Percentiles rank a stretch among this genome's conserved stretches.
phyloP scores from a whole-genome alignment of 2,329 filamentous ascomycete genomes.

The Aspergillus clavatus region DNA sequence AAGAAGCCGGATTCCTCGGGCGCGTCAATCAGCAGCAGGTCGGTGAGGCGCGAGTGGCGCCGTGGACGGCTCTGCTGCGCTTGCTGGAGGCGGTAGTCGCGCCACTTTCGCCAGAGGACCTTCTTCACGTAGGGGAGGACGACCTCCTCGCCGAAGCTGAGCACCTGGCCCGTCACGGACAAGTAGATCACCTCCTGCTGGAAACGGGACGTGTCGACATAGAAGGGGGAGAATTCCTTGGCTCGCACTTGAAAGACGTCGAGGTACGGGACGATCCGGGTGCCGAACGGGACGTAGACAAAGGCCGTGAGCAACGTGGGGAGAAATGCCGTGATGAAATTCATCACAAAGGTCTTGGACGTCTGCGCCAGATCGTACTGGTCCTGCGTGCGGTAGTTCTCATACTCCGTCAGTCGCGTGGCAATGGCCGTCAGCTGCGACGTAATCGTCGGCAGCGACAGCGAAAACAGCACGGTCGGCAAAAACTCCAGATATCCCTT shows the following conservation, averaged over 20 bases:
- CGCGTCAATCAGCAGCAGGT: constrained; percentile 55
- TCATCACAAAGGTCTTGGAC: constrained; percentile 89
- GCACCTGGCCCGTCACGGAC: constrained; percentile 86
- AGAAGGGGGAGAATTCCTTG: constrained; percentile 55
- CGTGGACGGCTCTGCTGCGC: constrained; percentile 31
- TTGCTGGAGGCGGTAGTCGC: constrained; percentile 23
- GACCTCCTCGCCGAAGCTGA: constrained; percentile 80
- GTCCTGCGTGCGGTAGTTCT: constrained; percentile 89
- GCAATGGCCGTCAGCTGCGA: constrained; percentile 71
- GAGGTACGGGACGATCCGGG: constrained; percentile 76
- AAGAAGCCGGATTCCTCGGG: constrained; percentile 79
- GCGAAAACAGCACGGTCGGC: constrained; percentile 81
- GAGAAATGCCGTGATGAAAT: constrained; percentile 94
- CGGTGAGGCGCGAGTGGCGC: constrained; percentile 36
- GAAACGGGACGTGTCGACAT: constrained; percentile 76
- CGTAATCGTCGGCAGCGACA: constrained; percentile 72
- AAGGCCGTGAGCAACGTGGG: constrained; percentile 90
- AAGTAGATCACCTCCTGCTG: constrained; percentile 94
- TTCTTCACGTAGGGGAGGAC: constrained; percentile 82
- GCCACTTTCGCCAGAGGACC: constrained; percentile 67
- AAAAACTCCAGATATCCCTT: constrained; percentile 81
- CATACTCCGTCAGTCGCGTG: constrained; percentile 69
- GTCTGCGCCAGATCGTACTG: constrained; percentile 79
- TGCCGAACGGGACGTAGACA: constrained; percentile 88
- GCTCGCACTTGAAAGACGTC: constrained; percentile 68